Percentiles rank a stretch among this genome's conserved stretches.
Conservation (phyloP, 2,329 filamentous ascomycete genomes). For the Stagonosporopsis vannaccii region DNA sequence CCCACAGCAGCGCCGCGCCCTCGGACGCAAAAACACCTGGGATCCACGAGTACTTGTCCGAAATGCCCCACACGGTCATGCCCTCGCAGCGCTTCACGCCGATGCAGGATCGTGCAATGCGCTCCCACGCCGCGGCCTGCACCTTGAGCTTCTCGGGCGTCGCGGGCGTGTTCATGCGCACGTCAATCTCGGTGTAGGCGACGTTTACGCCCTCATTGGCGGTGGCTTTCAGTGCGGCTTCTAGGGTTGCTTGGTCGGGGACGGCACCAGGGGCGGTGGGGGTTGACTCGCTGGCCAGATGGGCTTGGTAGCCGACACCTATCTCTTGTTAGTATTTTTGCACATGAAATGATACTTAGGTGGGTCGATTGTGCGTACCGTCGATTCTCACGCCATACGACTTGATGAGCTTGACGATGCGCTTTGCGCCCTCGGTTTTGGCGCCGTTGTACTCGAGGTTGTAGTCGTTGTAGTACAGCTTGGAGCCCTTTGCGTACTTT, state of each 20-base stretch:
- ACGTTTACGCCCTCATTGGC: constrained; percentile 63
- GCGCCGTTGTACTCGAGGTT: constrained; percentile 65
- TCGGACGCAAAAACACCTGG: constrained; percentile 48
- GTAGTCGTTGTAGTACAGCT: constrained; percentile 69
- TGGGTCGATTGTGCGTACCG: constrained; percentile 42
- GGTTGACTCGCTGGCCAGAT: constrained; percentile 62
- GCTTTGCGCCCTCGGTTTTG: constrained; percentile 47
- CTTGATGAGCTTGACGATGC: constrained; percentile 51
- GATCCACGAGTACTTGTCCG: constrained; percentile 52
- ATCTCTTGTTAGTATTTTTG: not conserved
- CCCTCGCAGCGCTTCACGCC: constrained; percentile 49
- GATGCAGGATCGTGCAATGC: constrained; percentile 49
- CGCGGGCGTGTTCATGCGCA: constrained; percentile 59
- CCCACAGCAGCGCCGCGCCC: constrained; percentile 47
- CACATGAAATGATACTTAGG: not conserved
- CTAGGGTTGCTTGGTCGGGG: constrained; percentile 56
- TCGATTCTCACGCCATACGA: constrained; percentile 60
- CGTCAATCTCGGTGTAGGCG: constrained; percentile 69
- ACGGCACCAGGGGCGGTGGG: constrained; percentile 51
- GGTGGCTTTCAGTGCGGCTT: constrained; percentile 60
- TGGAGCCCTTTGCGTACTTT: constrained; percentile 49
- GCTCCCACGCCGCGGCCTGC: constrained; percentile 59
- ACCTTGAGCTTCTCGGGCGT: constrained; percentile 52
- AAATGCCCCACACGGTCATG: constrained; percentile 58
- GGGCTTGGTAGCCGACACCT: constrained; percentile 66